These are phyloP conservation scores for Pascua guehoae DNA, from an alignment of 1,284 basidiomycete species.

Conservation along the genomic window DNA sequence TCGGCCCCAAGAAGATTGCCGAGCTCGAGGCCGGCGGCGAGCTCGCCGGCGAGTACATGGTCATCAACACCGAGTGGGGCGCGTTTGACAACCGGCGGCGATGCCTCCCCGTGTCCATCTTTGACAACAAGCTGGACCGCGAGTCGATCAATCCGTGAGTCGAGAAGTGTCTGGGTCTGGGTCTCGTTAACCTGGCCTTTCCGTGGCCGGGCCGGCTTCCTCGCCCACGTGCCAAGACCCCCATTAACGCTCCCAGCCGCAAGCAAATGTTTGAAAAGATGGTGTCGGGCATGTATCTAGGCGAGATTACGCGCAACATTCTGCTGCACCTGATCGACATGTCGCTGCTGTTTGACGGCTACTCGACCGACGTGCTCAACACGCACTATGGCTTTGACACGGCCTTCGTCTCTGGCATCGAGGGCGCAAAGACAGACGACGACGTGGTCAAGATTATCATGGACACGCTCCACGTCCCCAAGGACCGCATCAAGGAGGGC, in stretches of 20 bases:
- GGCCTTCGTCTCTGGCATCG: conserved; percentile 82
- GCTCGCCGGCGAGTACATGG: conserved; percentile 68
- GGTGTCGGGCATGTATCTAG: conserved; percentile 98
- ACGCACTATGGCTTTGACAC: conserved; percentile 92
- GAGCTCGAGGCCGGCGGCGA: conserved; percentile 50
- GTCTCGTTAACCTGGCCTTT: background rate
- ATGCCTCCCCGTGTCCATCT: conserved; percentile 86
- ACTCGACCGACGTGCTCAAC: conserved; percentile 69
- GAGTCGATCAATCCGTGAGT: conserved; percentile 80
- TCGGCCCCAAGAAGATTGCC: conserved; percentile 60
- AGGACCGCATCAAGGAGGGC: conserved; percentile 45
- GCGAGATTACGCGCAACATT: conserved; percentile 84
- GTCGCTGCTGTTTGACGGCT: conserved; percentile 69
- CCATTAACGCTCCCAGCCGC: conserved; percentile 46
- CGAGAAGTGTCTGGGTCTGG: background rate
- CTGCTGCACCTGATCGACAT: conserved; percentile 80
- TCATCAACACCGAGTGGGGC: conserved; percentile 98
- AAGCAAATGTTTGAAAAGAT: conserved; percentile 97
- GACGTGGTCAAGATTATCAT: conserved; percentile 58
- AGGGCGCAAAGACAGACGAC: conserved; percentile 50
- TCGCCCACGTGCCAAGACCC: no score
- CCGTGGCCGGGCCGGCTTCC: background rate
- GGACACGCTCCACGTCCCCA: conserved; percentile 60
- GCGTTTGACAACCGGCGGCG: conserved; percentile 84
- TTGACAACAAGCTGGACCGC: conserved; percentile 88